These are phyloP conservation scores for Alternaria arborescens DNA, from an alignment of 2,329 filamentous ascomycete species.

Conservation along the genomic window DNA sequence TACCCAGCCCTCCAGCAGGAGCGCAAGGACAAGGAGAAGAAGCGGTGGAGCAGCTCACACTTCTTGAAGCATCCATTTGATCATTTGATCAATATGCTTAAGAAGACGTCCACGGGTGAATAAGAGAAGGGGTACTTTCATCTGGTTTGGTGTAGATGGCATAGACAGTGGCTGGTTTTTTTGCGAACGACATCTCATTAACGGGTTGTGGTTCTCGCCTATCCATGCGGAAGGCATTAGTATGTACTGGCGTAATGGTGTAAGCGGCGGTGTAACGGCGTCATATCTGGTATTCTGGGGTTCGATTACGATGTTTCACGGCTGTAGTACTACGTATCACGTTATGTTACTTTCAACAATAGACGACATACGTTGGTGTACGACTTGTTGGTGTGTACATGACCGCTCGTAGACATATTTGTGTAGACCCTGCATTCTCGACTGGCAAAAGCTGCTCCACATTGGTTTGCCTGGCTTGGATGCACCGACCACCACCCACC, in stretches of 20 bases:
- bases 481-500: slow-evolving; percentile 32
- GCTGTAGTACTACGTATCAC: slow-evolving; percentile 8
- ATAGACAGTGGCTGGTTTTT: slow-evolving; percentile 26
- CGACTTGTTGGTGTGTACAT: neutral
- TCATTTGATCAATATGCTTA: slow-evolving; percentile 1
- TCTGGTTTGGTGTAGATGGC: slow-evolving; percentile 25
- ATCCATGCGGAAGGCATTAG: slow-evolving; percentile 18
- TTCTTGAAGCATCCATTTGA: slow-evolving; percentile 3
- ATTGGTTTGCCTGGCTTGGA: slow-evolving; percentile 6
- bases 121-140: slow-evolving; percentile 1
- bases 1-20: slow-evolving; percentile 4
- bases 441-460: slow-evolving; percentile 16
- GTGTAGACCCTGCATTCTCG: slow-evolving; percentile 16
- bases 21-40: slow-evolving; percentile 9
- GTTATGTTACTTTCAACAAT: slow-evolving; percentile 12
- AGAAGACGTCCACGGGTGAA: neutral
- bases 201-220: slow-evolving; percentile 1
- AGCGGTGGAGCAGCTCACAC: slow-evolving; percentile 1
- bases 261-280: slow-evolving; percentile 37
- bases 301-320: slow-evolving; percentile 9
- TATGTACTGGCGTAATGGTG: slow-evolving; percentile 38
- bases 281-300: slow-evolving; percentile 16
- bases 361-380: slow-evolving; percentile 8
- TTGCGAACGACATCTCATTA: slow-evolving; percentile 8
- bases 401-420: neutral